A percentile compares a stretch with the other conserved stretches of the same genome.
phyloP scores from a whole-genome alignment of 1,284 basidiomycete species.

The Pulveroboletus sp. region DNA sequence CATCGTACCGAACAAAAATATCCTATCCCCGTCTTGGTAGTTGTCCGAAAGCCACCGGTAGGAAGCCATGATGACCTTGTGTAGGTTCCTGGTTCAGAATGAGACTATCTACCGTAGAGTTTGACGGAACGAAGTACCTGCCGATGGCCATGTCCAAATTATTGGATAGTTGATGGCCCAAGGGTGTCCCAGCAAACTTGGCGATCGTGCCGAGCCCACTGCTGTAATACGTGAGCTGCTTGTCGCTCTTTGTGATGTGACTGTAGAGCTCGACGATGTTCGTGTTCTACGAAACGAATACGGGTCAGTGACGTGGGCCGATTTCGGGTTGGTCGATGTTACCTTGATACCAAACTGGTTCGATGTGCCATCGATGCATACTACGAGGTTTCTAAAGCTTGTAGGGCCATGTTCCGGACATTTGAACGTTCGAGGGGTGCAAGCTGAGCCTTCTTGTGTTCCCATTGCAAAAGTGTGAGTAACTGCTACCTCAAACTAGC shows the following conservation, averaged over 20 bases:
- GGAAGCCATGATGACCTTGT: conserved; percentile 36
- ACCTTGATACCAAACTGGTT: conserved; percentile 39
- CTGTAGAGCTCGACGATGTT: conserved; percentile 41
- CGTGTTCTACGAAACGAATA: conserved; percentile 32
- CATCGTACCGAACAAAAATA: conserved; percentile 39
- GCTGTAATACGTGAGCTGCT: conserved; percentile 40
- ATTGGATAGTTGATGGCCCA: conserved; percentile 19
- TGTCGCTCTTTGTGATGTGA: conserved; percentile 32
- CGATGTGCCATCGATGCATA: conserved; percentile 43
- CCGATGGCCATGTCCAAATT: conserved; percentile 35
- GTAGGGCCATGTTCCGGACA: conserved; percentile 2
- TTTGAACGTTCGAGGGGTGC: not conserved
- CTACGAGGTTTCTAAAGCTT: conserved; percentile 34
- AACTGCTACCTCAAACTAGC: not conserved
- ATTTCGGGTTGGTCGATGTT: not conserved
- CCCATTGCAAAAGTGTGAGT: conserved; percentile 3
- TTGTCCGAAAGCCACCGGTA: conserved; percentile 41
- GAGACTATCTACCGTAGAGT: not conserved
- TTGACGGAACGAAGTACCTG: conserved; percentile 20
- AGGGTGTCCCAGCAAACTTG: conserved; percentile 16
- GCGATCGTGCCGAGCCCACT: conserved; percentile 40
- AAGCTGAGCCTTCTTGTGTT: conserved; percentile 1
- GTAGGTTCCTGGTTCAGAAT: conserved; percentile 31
- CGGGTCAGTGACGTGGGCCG: not conserved
- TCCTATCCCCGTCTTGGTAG: conserved; percentile 35